These are phyloP conservation scores for Mucor mucedo DNA, from an alignment of 371 early-diverging fungal species.

Conservation along the genomic window DNA sequence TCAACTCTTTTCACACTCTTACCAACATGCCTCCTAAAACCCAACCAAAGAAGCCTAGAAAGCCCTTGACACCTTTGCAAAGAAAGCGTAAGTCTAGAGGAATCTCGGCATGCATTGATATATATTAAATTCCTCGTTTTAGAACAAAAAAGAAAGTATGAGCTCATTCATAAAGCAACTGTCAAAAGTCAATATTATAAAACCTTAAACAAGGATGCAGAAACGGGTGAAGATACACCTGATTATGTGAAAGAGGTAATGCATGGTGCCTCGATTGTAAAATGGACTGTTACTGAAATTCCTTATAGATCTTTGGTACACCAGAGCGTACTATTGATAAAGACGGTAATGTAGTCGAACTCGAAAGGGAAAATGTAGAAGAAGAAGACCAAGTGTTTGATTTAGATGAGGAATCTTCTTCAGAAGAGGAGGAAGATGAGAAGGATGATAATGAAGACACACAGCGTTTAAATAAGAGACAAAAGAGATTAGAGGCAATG, in stretches of 20 bases:
- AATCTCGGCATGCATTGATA: background rate
- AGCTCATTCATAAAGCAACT: conserved; percentile 65
- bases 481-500: conserved; percentile 3
- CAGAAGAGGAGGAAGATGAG: conserved; percentile 44
- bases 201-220: conserved; percentile 39
- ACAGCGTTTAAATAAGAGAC: conserved; percentile 9
- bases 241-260: conserved; percentile 57
- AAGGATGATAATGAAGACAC: conserved; percentile 18
- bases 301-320: conserved; percentile 56
- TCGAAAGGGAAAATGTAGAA: conserved; percentile 26
- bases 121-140: background rate
- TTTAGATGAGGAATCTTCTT: conserved; percentile 25
- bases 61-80: conserved; percentile 35
- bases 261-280: background rate
- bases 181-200: conserved; percentile 68
- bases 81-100: conserved; percentile 26
- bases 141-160: conserved; percentile 62
- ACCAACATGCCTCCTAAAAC: conserved; percentile 29
- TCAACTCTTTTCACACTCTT: background rate
- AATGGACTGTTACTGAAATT: background rate
- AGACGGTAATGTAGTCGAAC: conserved; percentile 60
- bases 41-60: conserved; percentile 20
- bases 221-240: conserved; percentile 38
- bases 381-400: background rate
- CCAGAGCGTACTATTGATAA: conserved; percentile 62